A percentile compares a stretch with the other conserved stretches of the same genome.
These are phyloP conservation scores for Ambrosiella cleistominuta DNA, from an alignment of 2,329 filamentous ascomycete genomes.

Conservation along the genomic window DNA sequence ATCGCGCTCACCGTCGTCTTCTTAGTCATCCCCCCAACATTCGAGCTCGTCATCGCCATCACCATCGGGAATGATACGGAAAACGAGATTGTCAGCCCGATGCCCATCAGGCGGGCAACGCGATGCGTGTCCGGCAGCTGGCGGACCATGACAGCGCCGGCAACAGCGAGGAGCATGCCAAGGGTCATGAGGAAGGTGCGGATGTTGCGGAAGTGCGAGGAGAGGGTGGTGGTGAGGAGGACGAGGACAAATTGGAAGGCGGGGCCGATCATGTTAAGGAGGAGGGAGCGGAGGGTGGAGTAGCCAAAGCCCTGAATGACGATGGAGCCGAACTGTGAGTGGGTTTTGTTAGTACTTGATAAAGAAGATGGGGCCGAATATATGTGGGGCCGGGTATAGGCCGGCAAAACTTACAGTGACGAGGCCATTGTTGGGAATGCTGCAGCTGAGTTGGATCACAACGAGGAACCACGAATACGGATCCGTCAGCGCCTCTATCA, in stretches of 20 bases:
- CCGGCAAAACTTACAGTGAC: conserved; percentile 14
- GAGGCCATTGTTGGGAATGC: conserved; percentile 20
- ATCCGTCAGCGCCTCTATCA: conserved; percentile 18
- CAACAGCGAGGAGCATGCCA: conserved; percentile 14
- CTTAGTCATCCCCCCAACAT: conserved; percentile 46
- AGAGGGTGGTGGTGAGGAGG: conserved; percentile 14
- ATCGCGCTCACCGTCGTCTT: conserved; percentile 40
- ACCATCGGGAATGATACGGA: conserved; percentile 25
- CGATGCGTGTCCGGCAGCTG: conserved; percentile 12
- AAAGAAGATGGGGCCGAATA: neutral
- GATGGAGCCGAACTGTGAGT: conserved; percentile 17
- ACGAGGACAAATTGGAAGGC: conserved; percentile 16
- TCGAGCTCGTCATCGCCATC: conserved; percentile 38
- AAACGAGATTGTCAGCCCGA: conserved; percentile 37
- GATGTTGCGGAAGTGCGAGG: conserved; percentile 16
- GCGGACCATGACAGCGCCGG: conserved; percentile 17
- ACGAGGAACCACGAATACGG: conserved; percentile 18
- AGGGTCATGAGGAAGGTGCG: conserved; percentile 17
- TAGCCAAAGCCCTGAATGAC: conserved; percentile 16
- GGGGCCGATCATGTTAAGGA: conserved; percentile 13
- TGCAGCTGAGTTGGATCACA: conserved; percentile 16
- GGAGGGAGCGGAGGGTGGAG: conserved; percentile 12
- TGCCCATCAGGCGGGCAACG: conserved; percentile 18
- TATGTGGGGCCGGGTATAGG: neutral
- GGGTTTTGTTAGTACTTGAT: neutral